Conservation (phyloP, 768 basidiomycete species). For the Arthromyces matolae region DNA sequence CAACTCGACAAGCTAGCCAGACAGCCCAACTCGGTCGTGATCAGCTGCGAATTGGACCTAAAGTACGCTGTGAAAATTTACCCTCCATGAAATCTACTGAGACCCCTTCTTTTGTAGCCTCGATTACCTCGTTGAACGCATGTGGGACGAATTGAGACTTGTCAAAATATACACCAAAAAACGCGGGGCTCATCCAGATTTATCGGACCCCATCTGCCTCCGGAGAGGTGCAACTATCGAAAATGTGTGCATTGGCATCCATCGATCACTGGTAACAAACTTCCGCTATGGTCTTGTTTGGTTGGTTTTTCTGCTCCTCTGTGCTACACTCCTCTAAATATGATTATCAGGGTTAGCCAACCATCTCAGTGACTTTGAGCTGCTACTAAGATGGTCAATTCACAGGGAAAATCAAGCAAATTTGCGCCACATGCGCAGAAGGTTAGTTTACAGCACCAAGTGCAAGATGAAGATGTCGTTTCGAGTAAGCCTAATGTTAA, state of each 20-base stretch:
- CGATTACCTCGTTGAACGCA: constrained; percentile 68
- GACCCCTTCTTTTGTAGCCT: constrained; percentile 50
- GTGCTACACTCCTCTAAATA: constrained; percentile 1
- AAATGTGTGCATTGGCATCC: constrained; percentile 91
- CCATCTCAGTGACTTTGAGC: neutral
- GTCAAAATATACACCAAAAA: constrained; percentile 98
- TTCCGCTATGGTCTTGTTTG: constrained; percentile 96
- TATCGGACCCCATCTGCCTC: constrained; percentile 86
- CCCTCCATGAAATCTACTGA: too few species aligned
- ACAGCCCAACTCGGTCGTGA: constrained; percentile 84
- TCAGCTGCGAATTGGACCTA: constrained; percentile 92
- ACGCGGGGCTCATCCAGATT: constrained; percentile 89
- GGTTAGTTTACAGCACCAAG: constrained; percentile 78
- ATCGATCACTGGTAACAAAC: constrained; percentile 83
- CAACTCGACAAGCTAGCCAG: constrained; percentile 80
- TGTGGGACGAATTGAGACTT: constrained; percentile 77
- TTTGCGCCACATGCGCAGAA: constrained; percentile 94
- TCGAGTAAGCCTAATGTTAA: constrained; percentile 57
- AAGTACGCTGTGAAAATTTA: constrained; percentile 75
- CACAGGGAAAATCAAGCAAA: constrained; percentile 88
- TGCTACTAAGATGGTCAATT: neutral
- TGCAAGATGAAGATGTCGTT: constrained; percentile 86
- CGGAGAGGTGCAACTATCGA: constrained; percentile 92
- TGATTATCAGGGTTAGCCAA: constrained; percentile 10
- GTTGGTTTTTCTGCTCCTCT: constrained; percentile 37